Conservation (phyloP, 352 stramenopile species). For the Phytopythium mirpurense region DNA sequence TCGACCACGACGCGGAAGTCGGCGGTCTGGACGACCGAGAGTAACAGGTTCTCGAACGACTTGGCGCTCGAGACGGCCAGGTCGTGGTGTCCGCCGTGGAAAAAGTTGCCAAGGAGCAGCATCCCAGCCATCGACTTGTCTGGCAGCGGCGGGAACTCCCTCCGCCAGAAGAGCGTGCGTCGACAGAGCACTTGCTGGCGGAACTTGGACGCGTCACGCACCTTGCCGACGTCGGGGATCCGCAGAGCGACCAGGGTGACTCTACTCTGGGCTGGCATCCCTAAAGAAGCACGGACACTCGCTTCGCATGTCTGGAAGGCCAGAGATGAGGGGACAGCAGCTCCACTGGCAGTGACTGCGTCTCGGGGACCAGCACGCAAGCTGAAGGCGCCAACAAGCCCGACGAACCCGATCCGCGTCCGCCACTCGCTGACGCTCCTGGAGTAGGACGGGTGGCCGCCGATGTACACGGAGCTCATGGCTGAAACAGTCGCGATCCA, state of each 20-base stretch:
- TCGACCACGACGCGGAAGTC: conserved; percentile 45
- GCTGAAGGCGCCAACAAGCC: conserved; percentile 27
- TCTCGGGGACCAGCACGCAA: background rate
- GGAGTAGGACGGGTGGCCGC: conserved; percentile 44
- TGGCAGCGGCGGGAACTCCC: conserved; percentile 30
- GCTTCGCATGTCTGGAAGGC: background rate
- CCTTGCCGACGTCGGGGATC: conserved; percentile 20
- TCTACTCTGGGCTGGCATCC: background rate
- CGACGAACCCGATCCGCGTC: conserved; percentile 42
- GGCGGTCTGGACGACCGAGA: conserved; percentile 42
- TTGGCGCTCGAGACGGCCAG: conserved; percentile 24
- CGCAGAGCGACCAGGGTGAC: background rate
- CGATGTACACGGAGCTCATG: conserved; percentile 42
- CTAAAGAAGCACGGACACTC: background rate
- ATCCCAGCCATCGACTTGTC: conserved; percentile 7
- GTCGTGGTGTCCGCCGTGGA: conserved; percentile 49
- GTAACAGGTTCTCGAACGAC: conserved; percentile 54
- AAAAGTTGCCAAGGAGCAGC: conserved; percentile 52
- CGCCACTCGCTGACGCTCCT: conserved; percentile 45
- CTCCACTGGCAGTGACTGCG: background rate
- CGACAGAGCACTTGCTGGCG: conserved; percentile 27
- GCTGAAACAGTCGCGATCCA: conserved; percentile 21
- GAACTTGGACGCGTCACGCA: conserved; percentile 29
- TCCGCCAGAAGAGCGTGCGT: conserved; percentile 58
- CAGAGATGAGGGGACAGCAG: background rate